These are phyloP conservation scores for Cucumis hystrix DNA, from an alignment of 306 rosid genomes.

Conservation along the genomic window DNA sequence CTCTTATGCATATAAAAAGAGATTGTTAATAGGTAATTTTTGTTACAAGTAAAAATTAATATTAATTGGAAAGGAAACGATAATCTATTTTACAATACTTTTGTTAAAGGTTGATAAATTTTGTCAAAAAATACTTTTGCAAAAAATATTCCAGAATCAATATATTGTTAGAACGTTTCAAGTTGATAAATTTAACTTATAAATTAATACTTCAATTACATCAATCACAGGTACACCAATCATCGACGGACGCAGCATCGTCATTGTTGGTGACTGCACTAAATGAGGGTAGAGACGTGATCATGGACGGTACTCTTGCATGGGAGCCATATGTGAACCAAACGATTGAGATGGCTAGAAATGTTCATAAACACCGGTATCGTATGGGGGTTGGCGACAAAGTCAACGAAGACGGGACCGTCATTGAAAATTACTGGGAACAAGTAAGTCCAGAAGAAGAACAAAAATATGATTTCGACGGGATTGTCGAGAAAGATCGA, in stretches of 20 bases:
- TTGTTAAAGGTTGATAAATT: no score
- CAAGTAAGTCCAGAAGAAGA: constrained; percentile 26
- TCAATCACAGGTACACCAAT: constrained; percentile 47
- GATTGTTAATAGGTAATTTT: no score
- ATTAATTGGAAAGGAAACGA: no score
- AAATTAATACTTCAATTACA: no score
- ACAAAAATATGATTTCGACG: neutral
- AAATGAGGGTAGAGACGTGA: constrained; percentile 81
- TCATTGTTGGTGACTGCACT: constrained; percentile 76
- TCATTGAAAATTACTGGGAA: constrained; percentile 77
- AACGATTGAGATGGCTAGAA: constrained; percentile 64
- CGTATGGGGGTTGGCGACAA: constrained; percentile 81
- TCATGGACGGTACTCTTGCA: constrained; percentile 83
- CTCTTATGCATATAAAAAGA: no score
- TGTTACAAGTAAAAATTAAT: no score
- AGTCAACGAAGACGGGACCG: constrained; percentile 46
- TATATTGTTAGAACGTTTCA: no score
- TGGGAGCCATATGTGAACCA: constrained; percentile 86
- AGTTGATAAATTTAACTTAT: no score
- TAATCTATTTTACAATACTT: no score
- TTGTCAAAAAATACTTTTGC: no score
- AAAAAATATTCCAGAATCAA: no score
- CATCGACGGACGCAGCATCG: constrained; percentile 78
- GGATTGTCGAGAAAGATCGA: constrained; percentile 3
- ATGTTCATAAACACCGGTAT: constrained; percentile 57